These are phyloP conservation scores for Gossypium longicalyx DNA, from an alignment of 345 rosid genomes.

Conservation along the genomic window DNA sequence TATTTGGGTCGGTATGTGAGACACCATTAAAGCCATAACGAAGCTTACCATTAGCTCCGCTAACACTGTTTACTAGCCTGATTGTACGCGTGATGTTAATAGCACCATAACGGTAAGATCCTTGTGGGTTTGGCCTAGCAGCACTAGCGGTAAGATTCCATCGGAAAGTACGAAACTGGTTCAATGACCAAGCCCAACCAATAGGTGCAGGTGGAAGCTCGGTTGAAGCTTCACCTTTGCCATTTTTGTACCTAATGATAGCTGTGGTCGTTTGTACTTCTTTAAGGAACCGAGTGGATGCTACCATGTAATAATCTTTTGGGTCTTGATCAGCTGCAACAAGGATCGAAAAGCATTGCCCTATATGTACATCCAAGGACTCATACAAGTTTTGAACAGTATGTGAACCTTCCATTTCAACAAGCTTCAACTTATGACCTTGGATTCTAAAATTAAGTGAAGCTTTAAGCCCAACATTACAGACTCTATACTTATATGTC, in stretches of 20 bases:
- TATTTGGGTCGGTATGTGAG: conserved; percentile 46
- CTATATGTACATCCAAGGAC: conserved; percentile 64
- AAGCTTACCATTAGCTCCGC: conserved; percentile 43
- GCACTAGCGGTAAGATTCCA: conserved; percentile 81
- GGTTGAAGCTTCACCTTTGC: conserved; percentile 41
- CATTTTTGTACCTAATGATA: conserved; percentile 43
- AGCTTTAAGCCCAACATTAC: conserved; percentile 60
- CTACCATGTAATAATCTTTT: conserved; percentile 56
- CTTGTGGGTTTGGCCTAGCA: conserved; percentile 86
- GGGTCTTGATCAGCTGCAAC: conserved; percentile 50
- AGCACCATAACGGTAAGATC: conserved; percentile 68
- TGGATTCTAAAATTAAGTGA: conserved; percentile 63
- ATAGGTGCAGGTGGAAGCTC: conserved; percentile 47
- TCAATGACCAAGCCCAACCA: conserved; percentile 74
- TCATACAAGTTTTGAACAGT: conserved; percentile 55
- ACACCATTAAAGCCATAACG: conserved; percentile 61
- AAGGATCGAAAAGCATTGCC: conserved; percentile 53
- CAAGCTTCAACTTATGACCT: conserved; percentile 56
- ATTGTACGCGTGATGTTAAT: conserved; percentile 66
- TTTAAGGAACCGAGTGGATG: conserved; percentile 56
- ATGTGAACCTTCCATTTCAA: conserved; percentile 74
- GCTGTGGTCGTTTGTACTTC: conserved; percentile 29
- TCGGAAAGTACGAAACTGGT: conserved; percentile 67
- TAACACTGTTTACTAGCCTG: conserved; percentile 47
- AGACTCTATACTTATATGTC: conserved; percentile 58